Evolutionary conservation across 2,329 filamentous ascomycete species (phyloP).

Genomic region (Alternaria hordeiaustralica): DNA sequence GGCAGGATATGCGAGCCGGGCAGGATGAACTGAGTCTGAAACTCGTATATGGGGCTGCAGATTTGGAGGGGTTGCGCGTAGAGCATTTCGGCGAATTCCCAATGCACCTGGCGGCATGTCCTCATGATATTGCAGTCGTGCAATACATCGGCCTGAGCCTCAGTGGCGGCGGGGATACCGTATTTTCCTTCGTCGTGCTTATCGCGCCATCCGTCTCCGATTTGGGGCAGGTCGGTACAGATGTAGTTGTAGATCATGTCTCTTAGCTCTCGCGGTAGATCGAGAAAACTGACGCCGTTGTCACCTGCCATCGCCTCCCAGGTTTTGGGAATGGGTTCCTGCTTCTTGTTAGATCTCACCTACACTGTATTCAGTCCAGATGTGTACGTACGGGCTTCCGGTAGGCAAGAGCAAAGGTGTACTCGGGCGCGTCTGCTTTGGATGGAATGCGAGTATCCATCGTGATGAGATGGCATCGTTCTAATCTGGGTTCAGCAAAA

Average conservation of each 20-base stretch:
- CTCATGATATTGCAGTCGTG: background rate
- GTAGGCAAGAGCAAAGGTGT: background rate
- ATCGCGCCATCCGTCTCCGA: background rate
- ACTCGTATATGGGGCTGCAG: background rate
- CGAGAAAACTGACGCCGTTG: background rate
- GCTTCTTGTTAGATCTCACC: background rate
- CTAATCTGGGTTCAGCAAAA: background rate
- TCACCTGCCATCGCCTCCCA: background rate
- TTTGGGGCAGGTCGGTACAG: background rate
- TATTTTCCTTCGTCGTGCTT: background rate
- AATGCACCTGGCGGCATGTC: background rate
- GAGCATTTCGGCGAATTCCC: background rate
- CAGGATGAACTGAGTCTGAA: background rate
- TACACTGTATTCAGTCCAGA: accelerated
- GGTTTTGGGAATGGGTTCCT: background rate
- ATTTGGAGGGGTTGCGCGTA: background rate
- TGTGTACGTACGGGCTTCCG: background rate
- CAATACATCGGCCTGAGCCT: background rate
- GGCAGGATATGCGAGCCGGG: background rate
- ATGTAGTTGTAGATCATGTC: background rate
- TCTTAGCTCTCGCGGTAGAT: background rate
- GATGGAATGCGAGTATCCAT: background rate
- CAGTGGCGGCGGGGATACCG: background rate
- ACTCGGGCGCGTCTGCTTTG: background rate
- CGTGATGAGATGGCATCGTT: background rate